Base-by-base conservation (phyloP, 305 asterid genomes). In the Rubia tinctorum region DNA sequence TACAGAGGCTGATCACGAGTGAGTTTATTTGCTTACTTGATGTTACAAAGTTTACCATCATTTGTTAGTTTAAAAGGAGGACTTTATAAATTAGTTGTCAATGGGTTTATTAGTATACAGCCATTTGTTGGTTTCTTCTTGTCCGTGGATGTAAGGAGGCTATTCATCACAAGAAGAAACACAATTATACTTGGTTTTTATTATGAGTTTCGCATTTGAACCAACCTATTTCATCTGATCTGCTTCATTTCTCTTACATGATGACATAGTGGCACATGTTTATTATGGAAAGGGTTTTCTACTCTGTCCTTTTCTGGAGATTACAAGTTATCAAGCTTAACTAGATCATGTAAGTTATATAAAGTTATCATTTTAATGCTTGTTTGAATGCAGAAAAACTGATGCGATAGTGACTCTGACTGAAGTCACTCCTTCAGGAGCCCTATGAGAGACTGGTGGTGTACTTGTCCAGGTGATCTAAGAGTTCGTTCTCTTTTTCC, bases 1-100 rank as follows among this genome's bases (percentile, higher is more conserved):
- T 37, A 64, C 84, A 14, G 83, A 67, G 27, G 80, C 23, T 72
- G 78, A 71, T 73, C 47, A 81, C 59, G 73, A 60, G 90, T 86
- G 81, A 83, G 89, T 75, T 47, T 64, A 55, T 45, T 5, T 69
- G 25, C 51, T 23, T 40, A 47, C 22, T 42, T 44, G 40, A 68
- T 58, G 4, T 43, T 40, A 56, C 17, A 27, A 62, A 69, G 27
- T 45, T 64, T 14, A 15, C 44, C 17, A 37, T 64, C 69, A 64
- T 37, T 17, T 66, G 34, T 66, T 64, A 2, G 45, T n/a, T 39
- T 59, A 85, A 73, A 82, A 82, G 75, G 81, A 79, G 72, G 37
- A 73, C 73, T 30, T 61, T 18, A 58, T 69, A 58, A 77, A 27
- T 23, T 71, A 76, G 66, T 72, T 20, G 80, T 65, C 71, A 55